Percentiles rank a stretch among this genome's conserved stretches.
phyloP scores from a whole-genome alignment of 306 rosid genomes.

The Potentilla sterilis region DNA sequence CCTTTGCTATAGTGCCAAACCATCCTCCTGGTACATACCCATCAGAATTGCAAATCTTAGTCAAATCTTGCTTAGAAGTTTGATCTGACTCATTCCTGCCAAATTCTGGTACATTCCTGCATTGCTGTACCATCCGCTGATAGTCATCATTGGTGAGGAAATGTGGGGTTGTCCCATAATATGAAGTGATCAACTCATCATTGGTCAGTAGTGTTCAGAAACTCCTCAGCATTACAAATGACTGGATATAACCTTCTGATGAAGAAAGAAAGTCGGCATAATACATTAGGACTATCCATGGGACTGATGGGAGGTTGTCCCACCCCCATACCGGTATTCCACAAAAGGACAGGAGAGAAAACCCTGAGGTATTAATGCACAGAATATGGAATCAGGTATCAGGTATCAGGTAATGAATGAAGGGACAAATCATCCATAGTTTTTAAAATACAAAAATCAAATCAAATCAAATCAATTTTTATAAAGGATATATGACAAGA shows the following conservation, averaged over 20 bases:
- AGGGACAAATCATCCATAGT: background rate
- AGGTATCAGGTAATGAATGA: background rate
- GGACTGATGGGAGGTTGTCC: slow-evolving; percentile 67
- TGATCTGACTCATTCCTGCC: slow-evolving; percentile 42
- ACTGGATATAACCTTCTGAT: slow-evolving; percentile 78
- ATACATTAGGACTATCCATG: slow-evolving; percentile 63
- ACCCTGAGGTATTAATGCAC: slow-evolving; percentile 47
- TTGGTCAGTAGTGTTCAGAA: slow-evolving; percentile 64
- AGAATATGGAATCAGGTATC: slow-evolving; percentile 12
- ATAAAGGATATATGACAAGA: slow-evolving; percentile 1
- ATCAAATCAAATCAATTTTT: background rate
- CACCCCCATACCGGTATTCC: slow-evolving; percentile 75
- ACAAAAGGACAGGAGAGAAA: slow-evolving; percentile 70
- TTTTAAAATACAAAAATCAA: no score
- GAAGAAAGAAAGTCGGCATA: slow-evolving; percentile 82
- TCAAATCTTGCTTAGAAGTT: slow-evolving; percentile 50
- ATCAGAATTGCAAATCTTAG: slow-evolving; percentile 46
- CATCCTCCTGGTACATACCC: slow-evolving; percentile 66
- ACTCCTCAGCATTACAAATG: slow-evolving; percentile 73
- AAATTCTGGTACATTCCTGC: slow-evolving; percentile 67
- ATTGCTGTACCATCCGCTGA: slow-evolving; percentile 60
- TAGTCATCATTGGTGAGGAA: slow-evolving; percentile 53
- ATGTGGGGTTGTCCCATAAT: slow-evolving; percentile 85
- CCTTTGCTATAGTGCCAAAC: slow-evolving; percentile 32
- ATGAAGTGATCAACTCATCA: slow-evolving; percentile 72